Evolutionary conservation across 495 filamentous ascomycete genomes (phyloP).

Genomic region (Pseudevernia furfuracea): DNA sequence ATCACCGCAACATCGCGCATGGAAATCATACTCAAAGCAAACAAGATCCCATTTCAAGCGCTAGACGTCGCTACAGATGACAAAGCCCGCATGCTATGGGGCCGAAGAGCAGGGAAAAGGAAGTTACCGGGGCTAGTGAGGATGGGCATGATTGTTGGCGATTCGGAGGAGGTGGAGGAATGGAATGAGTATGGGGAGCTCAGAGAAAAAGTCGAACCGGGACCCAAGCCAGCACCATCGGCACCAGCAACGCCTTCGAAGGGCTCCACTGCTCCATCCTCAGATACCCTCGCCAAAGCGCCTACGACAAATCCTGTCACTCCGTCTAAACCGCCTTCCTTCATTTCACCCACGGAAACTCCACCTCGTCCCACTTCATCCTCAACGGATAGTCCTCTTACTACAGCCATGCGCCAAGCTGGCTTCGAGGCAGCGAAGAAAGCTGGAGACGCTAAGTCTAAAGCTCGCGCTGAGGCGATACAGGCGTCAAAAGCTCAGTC

Average conservation of each 20-base stretch:
- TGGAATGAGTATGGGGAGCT: constrained; percentile 99
- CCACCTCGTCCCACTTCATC: constrained; percentile 10
- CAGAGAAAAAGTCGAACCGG: constrained; percentile 60
- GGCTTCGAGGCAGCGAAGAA: constrained; percentile 65
- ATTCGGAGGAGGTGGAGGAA: constrained; percentile 89
- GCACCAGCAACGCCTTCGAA: constrained; percentile 28
- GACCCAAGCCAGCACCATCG: constrained; percentile 45
- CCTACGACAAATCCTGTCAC: constrained; percentile 31
- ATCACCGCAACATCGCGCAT: constrained; percentile 91
- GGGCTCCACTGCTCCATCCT: constrained; percentile 24
- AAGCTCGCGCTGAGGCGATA: constrained; percentile 17
- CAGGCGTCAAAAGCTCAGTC: neutral
- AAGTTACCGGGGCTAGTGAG: constrained; percentile 88
- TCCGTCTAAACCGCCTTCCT: constrained; percentile 30
- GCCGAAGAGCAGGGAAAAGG: constrained; percentile 65
- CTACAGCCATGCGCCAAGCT: constrained; percentile 54
- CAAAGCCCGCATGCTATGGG: constrained; percentile 84
- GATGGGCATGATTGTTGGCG: constrained; percentile 76
- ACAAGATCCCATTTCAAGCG: constrained; percentile 85
- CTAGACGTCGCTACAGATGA: constrained; percentile 91
- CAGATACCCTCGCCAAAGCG: constrained; percentile 35
- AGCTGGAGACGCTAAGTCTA: constrained; percentile 35
- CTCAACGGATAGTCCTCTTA: constrained; percentile 28
- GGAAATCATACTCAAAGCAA: constrained; percentile 93
- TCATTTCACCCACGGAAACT: constrained; percentile 2